Evolutionary conservation across 768 basidiomycete genomes (phyloP), one percentile per base, ranked within the genome.

Genomic region (Kwoniella shandongensis): DNA sequence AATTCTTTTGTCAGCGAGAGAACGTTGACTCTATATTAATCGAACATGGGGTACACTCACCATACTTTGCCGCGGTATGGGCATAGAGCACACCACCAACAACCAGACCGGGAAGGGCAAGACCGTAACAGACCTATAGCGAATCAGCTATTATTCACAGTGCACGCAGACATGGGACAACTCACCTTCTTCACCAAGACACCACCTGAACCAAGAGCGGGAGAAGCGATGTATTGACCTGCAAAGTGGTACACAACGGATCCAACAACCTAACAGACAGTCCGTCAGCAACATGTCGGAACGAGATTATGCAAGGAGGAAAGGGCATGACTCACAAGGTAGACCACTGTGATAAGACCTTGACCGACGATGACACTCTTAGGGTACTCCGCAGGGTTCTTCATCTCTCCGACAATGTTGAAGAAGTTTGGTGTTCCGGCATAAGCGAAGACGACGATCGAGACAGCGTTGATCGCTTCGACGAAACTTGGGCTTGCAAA

Each of bases 391-490:
- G 61, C 60, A 4, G 69, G 75, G 44, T 72, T 54, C 35, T 61
- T 57, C 77, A 79, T 77, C 63, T 79, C 78, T 15, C 74, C 73
- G 36, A 71, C 63, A 36, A 77, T 59, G 47, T 53, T 53, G 42
- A 66, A 49, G 42, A 66, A 66, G 29, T 61, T 63, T 1, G 69
- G 64, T n/a, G 54, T 66, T 4, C 70, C 72, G 23, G 66, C 64
- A 51, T 66, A 78, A 1, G 75, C 66, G 47, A 77, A 71, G 44
- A 77, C 59, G 48, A 78, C 45, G 42, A 70, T 69, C 22, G 54
- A 62, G 44, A 76, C 58, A 20, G 75, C 74, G 44, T 72, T 75
- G 65, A 78, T 76, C 13, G 69, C 66, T n/a, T 61, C 59, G 3
- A 68, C 59, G 38, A 70, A 70, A 7, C 50, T 42, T 10, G 63